Conservation (phyloP, 208 protist species). For the Trypanosoma lewisi region DNA sequence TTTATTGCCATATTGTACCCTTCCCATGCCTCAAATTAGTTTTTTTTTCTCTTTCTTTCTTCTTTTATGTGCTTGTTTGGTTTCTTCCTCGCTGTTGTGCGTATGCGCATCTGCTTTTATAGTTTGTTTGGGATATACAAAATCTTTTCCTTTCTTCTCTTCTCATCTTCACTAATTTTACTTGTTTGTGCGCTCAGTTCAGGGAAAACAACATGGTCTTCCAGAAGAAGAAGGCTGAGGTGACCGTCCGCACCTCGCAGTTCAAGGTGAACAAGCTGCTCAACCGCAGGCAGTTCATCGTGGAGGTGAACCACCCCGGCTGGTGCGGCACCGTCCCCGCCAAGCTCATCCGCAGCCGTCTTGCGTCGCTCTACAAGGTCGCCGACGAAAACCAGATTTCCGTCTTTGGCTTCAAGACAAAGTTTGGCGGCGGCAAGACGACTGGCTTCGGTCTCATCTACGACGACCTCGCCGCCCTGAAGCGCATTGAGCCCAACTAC, state of each 20-base stretch:
- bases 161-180: constrained; percentile 11
- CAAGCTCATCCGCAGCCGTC: constrained; percentile 92
- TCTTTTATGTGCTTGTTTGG: background rate
- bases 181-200: constrained; percentile 25
- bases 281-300: constrained; percentile 99
- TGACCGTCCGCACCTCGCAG: constrained; percentile 94
- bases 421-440: constrained; percentile 98
- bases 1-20: background rate
- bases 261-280: constrained; percentile 99
- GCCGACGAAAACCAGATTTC: constrained; percentile 94
- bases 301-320: constrained; percentile 86
- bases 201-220: constrained; percentile 76
- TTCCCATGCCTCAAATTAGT: constrained; percentile 3
- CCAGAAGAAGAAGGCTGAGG: constrained; percentile 92
- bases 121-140: constrained; percentile 11
- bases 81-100: constrained; percentile 25
- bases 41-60: constrained; percentile 7
- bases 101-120: constrained; percentile 5
- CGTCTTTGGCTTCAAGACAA: constrained; percentile 98
- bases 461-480: constrained; percentile 93
- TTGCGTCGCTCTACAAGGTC: constrained; percentile 98
- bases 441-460: constrained; percentile 99
- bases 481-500: constrained; percentile 98
- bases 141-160: constrained; percentile 16
- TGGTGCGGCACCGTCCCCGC: constrained; percentile 94